Conservation (phyloP, 768 basidiomycete genomes). For the Tricholoma flavovirens region DNA sequence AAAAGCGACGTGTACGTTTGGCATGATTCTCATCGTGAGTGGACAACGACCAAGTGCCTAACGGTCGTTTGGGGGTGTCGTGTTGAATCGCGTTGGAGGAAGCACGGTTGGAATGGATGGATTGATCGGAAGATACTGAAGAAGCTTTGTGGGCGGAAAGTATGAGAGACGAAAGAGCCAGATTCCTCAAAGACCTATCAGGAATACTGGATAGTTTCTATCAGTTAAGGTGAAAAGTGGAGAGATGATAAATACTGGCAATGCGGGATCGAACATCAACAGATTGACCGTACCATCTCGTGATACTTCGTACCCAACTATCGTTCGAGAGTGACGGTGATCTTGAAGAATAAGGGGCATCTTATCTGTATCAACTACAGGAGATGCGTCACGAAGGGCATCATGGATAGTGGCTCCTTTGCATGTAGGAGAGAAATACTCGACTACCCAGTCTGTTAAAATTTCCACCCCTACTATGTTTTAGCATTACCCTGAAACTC, state of each 20-base stretch:
- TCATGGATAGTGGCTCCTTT: conserved; percentile 41
- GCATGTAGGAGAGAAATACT: conserved; percentile 52
- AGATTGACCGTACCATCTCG: conserved; percentile 55
- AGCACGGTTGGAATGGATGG: background rate
- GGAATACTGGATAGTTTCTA: conserved; percentile 9
- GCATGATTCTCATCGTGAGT: background rate
- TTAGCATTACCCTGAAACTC: background rate
- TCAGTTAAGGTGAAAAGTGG: background rate
- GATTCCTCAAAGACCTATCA: conserved; percentile 1
- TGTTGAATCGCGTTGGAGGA: background rate
- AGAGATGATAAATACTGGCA: conserved; percentile 32
- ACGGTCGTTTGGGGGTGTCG: background rate
- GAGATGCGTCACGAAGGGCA: conserved; percentile 41
- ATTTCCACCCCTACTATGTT: conserved; percentile 33
- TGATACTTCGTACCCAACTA: conserved; percentile 76
- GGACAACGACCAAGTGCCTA: too few species aligned
- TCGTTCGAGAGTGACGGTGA: conserved; percentile 78
- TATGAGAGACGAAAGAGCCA: conserved; percentile 6
- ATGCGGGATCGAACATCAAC: conserved; percentile 74
- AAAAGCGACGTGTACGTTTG: background rate
- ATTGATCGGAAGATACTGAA: background rate
- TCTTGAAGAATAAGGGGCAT: conserved; percentile 85
- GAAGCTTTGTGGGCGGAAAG: background rate
- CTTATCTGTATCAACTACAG: conserved; percentile 52
- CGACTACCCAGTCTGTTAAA: conserved; percentile 67